Conservation (phyloP, 1,284 basidiomycete genomes). For the Caloboletus inedulis region DNA sequence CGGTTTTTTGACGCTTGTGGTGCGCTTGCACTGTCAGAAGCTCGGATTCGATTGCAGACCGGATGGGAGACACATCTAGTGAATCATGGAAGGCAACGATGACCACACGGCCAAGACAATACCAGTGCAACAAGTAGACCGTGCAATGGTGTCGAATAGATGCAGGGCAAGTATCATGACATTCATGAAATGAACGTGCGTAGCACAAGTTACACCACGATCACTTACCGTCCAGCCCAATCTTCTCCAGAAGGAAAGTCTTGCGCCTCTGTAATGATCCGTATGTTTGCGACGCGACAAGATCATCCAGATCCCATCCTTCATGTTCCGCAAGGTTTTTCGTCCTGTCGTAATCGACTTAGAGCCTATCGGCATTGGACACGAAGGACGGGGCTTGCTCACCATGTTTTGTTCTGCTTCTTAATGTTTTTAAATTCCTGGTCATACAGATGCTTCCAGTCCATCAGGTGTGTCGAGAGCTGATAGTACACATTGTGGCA, state of each 20-base stretch:
- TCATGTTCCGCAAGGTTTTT: constrained; percentile 31
- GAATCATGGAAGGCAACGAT: not conserved
- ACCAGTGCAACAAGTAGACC: not conserved
- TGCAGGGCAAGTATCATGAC: not conserved
- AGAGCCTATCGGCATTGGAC: not conserved
- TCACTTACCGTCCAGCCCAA: constrained; percentile 34
- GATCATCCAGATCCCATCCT: constrained; percentile 40
- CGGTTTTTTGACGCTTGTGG: constrained; percentile 27
- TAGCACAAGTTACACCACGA: not conserved
- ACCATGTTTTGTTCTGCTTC: constrained; percentile 34
- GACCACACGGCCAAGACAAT: not conserved
- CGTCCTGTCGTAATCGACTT: constrained; percentile 30
- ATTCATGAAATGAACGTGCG: not conserved
- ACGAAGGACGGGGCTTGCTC: constrained; percentile 6
- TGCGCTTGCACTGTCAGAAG: constrained; percentile 28
- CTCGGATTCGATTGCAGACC: constrained; percentile 31
- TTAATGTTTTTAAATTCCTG: constrained; percentile 12
- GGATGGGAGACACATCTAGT: constrained; percentile 31
- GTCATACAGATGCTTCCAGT: constrained; percentile 35
- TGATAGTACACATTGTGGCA: constrained; percentile 14
- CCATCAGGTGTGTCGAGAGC: constrained; percentile 34
- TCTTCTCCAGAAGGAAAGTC: constrained; percentile 35
- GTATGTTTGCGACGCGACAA: constrained; percentile 38
- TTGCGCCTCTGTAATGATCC: constrained; percentile 35
- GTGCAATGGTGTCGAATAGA: not conserved